These are phyloP conservation scores for Spathaspora hagerdaliae DNA, from an alignment of 805 yeast species.

Conservation along the genomic window DNA sequence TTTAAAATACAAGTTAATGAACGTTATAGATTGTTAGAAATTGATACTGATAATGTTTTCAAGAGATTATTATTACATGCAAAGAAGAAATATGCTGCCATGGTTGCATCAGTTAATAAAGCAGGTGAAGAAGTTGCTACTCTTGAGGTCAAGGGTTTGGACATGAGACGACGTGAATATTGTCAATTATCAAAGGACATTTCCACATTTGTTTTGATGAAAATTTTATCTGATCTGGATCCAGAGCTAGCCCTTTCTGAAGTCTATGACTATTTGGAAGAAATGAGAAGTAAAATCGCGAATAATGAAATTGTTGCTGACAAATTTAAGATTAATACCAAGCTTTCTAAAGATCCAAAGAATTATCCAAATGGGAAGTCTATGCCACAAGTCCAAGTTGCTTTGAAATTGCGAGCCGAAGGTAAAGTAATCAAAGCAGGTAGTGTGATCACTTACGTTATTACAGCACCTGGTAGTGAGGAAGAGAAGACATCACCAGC, in stretches of 20 bases:
- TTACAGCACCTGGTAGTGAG: conserved; percentile 44
- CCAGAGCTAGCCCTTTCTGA: conserved; percentile 71
- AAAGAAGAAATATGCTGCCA: conserved; percentile 97
- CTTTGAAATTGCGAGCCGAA: conserved; percentile 69
- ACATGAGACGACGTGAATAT: conserved; percentile 94
- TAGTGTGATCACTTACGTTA: conserved; percentile 82
- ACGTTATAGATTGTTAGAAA: conserved; percentile 80
- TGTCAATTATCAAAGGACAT: conserved; percentile 90
- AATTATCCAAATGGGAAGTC: conserved; percentile 77
- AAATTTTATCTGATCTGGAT: conserved; percentile 67
- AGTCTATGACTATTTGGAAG: conserved; percentile 68
- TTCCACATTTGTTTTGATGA: conserved; percentile 69
- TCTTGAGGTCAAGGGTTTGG: conserved; percentile 93
- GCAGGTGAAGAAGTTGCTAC: conserved; percentile 51
- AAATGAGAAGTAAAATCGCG: conserved; percentile 53
- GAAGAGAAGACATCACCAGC: conserved; percentile 43
- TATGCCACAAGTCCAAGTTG: conserved; percentile 90
- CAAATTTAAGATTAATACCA: conserved; percentile 78
- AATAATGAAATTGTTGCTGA: conserved; percentile 59
- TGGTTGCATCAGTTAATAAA: conserved; percentile 52
- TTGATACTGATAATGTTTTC: conserved; percentile 93
- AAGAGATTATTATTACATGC: conserved; percentile 80
- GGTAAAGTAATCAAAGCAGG: conserved; percentile 90
- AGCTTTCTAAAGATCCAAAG: conserved; percentile 81
- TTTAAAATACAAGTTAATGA: conserved; percentile 86